Conservation (phyloP, 192 early-diverging fungal genomes). For the Jimgerdemannia flammicorona region DNA sequence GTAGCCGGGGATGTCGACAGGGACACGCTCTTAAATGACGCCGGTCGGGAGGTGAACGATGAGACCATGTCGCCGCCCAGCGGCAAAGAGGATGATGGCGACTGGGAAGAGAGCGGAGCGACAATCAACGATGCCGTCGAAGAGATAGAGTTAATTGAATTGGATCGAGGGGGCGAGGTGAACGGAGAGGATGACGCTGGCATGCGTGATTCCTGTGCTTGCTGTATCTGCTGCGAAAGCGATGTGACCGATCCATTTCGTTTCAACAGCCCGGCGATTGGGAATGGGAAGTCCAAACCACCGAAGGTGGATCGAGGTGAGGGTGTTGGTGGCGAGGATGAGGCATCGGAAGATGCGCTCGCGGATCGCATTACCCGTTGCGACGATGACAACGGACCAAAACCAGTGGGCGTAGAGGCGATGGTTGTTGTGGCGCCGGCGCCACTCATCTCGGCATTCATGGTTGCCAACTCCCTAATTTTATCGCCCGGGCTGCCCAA, state of each 20-base stretch:
- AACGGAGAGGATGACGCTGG: background rate
- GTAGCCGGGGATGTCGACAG: background rate
- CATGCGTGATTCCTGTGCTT: background rate
- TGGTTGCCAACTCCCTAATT: background rate
- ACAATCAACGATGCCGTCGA: slow-evolving; percentile 4
- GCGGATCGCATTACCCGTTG: slow-evolving; percentile 1
- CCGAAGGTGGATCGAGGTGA: background rate
- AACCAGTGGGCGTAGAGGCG: background rate
- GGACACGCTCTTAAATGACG: background rate
- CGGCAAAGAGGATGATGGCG: slow-evolving; percentile 1
- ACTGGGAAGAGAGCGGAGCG: background rate
- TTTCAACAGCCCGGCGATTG: background rate
- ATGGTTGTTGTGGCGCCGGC: background rate
- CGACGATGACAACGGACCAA: background rate
- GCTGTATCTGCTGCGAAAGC: background rate
- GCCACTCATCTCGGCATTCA: background rate
- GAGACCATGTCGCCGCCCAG: background rate
- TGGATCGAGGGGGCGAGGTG: background rate
- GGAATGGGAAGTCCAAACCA: background rate
- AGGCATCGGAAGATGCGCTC: background rate
- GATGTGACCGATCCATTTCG: background rate
- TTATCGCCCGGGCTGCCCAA: background rate
- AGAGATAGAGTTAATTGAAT: background rate
- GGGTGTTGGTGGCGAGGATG: slow-evolving; percentile 1
- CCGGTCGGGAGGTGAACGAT: background rate